A percentile compares a stretch with the other conserved stretches of the same genome.
Evolutionary conservation across 2,329 filamentous ascomycete genomes (phyloP).

Genomic region (Hypoxylon sp.): DNA sequence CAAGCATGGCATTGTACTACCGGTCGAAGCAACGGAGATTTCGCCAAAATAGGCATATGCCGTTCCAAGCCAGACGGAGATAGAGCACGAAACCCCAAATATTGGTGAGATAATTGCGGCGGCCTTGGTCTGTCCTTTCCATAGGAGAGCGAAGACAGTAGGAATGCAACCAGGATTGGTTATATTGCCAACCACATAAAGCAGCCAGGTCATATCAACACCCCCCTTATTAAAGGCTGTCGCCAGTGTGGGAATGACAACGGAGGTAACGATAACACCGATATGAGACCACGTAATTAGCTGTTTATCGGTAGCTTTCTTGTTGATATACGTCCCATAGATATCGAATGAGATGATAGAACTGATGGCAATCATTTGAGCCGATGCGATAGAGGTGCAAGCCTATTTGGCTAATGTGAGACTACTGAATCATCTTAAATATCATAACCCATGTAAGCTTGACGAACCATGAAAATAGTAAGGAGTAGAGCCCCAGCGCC

Average conservation of each 20-base stretch:
- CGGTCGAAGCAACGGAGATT: conserved; percentile 64
- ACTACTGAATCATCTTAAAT: background rate
- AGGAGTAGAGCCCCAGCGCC: conserved; percentile 78
- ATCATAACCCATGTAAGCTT: background rate
- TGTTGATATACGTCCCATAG: conserved; percentile 66
- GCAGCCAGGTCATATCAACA: conserved; percentile 68
- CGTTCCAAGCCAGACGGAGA: conserved; percentile 67
- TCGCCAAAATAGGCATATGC: conserved; percentile 63
- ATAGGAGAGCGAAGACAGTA: conserved; percentile 67
- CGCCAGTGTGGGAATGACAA: conserved; percentile 67
- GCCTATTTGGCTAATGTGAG: conserved; percentile 64
- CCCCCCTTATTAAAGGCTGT: conserved; percentile 69
- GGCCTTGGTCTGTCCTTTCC: conserved; percentile 64
- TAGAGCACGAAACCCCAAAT: conserved; percentile 65
- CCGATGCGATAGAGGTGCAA: conserved; percentile 61
- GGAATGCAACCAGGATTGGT: conserved; percentile 69
- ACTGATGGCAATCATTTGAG: conserved; percentile 68
- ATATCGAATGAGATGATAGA: conserved; percentile 70
- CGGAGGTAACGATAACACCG: conserved; percentile 66
- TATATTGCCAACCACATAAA: conserved; percentile 69
- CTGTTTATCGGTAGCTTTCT: conserved; percentile 61
- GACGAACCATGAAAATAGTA: conserved; percentile 78
- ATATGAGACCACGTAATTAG: conserved; percentile 68
- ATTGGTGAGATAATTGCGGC: conserved; percentile 67
- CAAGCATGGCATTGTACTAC: conserved; percentile 65